Conservation (phyloP, 108 stramenopile species). For the Ochromonas danica region DNA sequence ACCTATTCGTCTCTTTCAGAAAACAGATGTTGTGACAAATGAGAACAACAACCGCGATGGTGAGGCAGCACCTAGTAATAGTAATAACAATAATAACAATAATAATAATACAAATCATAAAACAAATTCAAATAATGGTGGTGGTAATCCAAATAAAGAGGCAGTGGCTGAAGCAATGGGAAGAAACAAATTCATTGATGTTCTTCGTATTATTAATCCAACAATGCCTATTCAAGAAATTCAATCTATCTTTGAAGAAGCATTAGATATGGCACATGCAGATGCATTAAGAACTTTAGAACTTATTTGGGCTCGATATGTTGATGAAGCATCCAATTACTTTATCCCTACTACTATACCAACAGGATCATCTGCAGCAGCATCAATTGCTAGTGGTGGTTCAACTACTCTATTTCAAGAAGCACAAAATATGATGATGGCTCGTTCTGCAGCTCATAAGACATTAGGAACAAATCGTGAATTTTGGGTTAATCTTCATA, state of each 20-base stretch:
- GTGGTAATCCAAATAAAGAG: constrained; percentile 4
- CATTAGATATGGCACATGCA: constrained; percentile 11
- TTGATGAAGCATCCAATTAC: not conserved
- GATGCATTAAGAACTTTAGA: not conserved
- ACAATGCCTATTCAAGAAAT: not conserved
- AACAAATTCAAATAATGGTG: not conserved
- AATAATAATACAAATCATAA: not conserved
- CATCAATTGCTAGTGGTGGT: not conserved
- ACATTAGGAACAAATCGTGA: not conserved
- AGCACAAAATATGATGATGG: not conserved
- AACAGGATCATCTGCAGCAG: not conserved
- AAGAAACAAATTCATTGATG: not conserved
- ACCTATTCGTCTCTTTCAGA: constrained; percentile 11
- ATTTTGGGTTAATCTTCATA: not conserved
- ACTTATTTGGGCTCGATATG: not conserved
- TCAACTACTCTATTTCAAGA: not conserved
- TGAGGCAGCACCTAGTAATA: not conserved
- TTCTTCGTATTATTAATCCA: not conserved
- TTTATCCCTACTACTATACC: not conserved
- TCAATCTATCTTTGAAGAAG: constrained; percentile 2
- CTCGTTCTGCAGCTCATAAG: not conserved
- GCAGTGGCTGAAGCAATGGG: not conserved
- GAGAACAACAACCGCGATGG: constrained; percentile 1
- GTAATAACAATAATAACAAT: not conserved
- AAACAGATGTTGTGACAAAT: not conserved